Evolutionary conservation across 2,329 filamentous ascomycete genomes (phyloP), one percentile per base, ranked within the genome.

Genomic region (Arachnomyces sp.): DNA sequence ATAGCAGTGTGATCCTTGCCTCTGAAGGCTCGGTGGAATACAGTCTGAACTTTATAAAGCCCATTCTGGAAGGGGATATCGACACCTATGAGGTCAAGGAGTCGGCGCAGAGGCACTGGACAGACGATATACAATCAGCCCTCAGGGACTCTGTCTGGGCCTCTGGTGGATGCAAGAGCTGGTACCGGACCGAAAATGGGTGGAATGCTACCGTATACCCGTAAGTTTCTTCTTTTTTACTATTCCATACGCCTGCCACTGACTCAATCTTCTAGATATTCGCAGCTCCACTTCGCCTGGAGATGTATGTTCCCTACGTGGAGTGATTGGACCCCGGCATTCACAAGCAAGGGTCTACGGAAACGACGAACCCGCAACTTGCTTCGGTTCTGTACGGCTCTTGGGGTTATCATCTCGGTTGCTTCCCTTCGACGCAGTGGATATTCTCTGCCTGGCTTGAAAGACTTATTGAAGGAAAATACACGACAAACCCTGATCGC

Each of bases 11-110:
- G 7, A 69, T 81, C 34, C 67, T 81, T 50, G 73, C 76, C 0
- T 65, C 67, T 3, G 79, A 82, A 49, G 81, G 81, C 52, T 71
- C 71, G 52, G 63, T 80, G 47, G 74, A 78, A 44, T 79, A 74
- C 53, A 68, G 72, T 0, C 53, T 82, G 7, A 74, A 74, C 0
- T 68, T 82, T 46, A 71, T 82, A 47, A 69, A 68, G 49, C 71
- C 73, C 2, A 63, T 79, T 13, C 44, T 76, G 9, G 54, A 60
- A 2, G 70, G 70, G 1, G 61, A 70, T 14, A 63, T 65, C 12
- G 57, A 51, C 12, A 60, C 61, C 1, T 65, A 65, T 31, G 72
- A 75, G 42, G 57, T 76, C 25, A 74, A 66, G 47, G 62, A 66
- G 46, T 57, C 66, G 28, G 69, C 68, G 1, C 70, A 74, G 49